Percentiles rank a stretch among this genome's conserved stretches.
Evolutionary conservation across 2,329 filamentous ascomycete species (phyloP).

Genomic region (Coniochaeta prunicola): DNA sequence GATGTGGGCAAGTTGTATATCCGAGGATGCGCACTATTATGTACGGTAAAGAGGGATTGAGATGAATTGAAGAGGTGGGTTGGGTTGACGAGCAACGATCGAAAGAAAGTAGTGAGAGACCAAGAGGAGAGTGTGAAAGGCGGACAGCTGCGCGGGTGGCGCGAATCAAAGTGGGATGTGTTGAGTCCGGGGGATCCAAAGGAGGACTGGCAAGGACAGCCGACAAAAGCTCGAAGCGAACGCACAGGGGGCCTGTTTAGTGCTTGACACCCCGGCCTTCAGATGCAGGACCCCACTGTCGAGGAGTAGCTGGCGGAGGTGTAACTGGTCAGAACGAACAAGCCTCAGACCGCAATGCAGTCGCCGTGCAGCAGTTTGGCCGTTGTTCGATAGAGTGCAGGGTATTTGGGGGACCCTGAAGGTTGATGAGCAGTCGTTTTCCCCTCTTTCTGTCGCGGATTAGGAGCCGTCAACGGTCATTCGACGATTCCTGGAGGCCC

Average conservation of each 20-base stretch:
- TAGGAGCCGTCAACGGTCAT: not conserved
- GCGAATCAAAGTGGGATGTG: conserved; percentile 2
- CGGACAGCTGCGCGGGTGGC: not conserved
- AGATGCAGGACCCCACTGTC: conserved; percentile 2
- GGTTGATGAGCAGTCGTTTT: conserved; percentile 11
- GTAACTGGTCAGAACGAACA: not conserved
- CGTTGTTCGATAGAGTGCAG: not conserved
- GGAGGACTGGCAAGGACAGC: not conserved
- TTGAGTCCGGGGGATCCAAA: not conserved
- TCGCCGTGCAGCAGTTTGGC: not conserved
- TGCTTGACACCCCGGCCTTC: not conserved
- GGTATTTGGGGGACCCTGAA: not conserved
- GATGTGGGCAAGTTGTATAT: not conserved
- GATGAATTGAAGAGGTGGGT: not conserved
- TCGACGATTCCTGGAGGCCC: not conserved
- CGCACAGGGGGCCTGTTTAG: not conserved
- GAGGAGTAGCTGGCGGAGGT: not conserved
- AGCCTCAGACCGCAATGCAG: conserved; percentile 2
- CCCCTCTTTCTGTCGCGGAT: not conserved
- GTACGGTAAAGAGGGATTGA: not conserved
- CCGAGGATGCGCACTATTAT: not conserved
- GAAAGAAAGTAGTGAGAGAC: not conserved
- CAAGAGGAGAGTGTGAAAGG: not conserved
- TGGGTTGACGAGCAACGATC: not conserved
- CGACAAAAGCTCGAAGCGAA: conserved; percentile 2